phyloP scores from a whole-genome alignment of 2,329 filamentous ascomycete species.

The Neocucurbitaria cava region DNA sequence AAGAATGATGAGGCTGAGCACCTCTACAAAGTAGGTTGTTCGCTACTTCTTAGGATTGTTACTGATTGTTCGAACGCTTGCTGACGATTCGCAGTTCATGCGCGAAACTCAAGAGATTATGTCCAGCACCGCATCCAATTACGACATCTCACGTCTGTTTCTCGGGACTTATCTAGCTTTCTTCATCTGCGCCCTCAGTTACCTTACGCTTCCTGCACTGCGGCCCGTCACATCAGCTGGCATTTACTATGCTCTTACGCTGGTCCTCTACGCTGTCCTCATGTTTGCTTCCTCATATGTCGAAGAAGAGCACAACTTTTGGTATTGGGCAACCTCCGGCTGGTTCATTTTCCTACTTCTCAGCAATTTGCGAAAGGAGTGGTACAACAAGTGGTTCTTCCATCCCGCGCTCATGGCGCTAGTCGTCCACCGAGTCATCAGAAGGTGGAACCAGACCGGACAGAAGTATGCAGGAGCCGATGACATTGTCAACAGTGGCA shows the following conservation, averaged over 20 bases:
- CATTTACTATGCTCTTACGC: conserved; percentile 46
- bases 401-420: conserved; percentile 60
- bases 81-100: conserved; percentile 62
- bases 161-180: conserved; percentile 55
- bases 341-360: conserved; percentile 66
- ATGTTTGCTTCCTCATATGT: conserved; percentile 99
- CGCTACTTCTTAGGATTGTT: too few species aligned
- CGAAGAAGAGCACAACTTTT: conserved; percentile 98
- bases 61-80: not conserved
- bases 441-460: conserved; percentile 95
- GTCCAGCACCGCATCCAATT: conserved; percentile 91
- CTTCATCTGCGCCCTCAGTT: conserved; percentile 50
- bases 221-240: conserved; percentile 60
- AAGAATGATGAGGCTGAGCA: conserved; percentile 36
- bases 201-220: conserved; percentile 43
- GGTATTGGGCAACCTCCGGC: conserved; percentile 86
- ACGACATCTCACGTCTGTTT: conserved; percentile 72
- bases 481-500: conserved; percentile 75
- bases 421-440: conserved; percentile 68
- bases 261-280: conserved; percentile 73
- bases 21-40: conserved; percentile 50
- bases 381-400: conserved; percentile 33
- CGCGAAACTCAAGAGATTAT: conserved; percentile 77
- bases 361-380: conserved; percentile 41
- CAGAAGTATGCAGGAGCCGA: conserved; percentile 93